Conservation (phyloP, 2,329 filamentous ascomycete species). For the Ophiostoma himal-ulmi region DNA sequence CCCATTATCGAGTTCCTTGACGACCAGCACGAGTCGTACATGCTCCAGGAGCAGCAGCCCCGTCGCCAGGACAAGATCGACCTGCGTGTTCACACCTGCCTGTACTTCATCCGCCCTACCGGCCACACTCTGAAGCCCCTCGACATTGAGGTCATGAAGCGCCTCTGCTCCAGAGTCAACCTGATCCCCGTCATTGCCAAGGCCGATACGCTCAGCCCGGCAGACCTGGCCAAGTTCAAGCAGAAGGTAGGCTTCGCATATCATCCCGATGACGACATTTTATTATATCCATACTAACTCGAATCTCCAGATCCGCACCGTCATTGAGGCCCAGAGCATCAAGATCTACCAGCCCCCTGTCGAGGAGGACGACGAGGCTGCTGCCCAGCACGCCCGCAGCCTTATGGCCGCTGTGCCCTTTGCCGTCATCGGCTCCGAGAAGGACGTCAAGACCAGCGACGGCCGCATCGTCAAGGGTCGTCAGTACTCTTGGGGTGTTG, state of each 20-base stretch:
- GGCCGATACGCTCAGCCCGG: slow-evolving; percentile 92
- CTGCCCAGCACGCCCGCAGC: slow-evolving; percentile 87
- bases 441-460: slow-evolving; percentile 95
- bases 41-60: slow-evolving; percentile 99
- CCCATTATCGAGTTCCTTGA: slow-evolving; percentile 99
- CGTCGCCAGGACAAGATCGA: slow-evolving; percentile 98
- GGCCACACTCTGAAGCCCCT: slow-evolving; percentile 97
- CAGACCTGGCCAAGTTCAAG: slow-evolving; percentile 91
- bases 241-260: slow-evolving; percentile 55
- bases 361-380: slow-evolving; percentile 96
- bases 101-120: slow-evolving; percentile 98
- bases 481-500: slow-evolving; percentile 98
- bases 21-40: slow-evolving; percentile 99
- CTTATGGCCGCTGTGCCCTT: slow-evolving; percentile 98
- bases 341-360: slow-evolving; percentile 98
- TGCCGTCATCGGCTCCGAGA: slow-evolving; percentile 97
- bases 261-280: too few species aligned
- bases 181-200: slow-evolving; percentile 97
- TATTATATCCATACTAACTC: neutral
- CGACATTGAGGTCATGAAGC: slow-evolving; percentile 99
- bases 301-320: slow-evolving; percentile 71
- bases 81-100: slow-evolving; percentile 92
- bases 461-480: slow-evolving; percentile 97
- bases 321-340: slow-evolving; percentile 97
- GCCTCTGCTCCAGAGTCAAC: slow-evolving; percentile 95